phyloP scores from a whole-genome alignment of 1,284 basidiomycete genomes.

The Polyporus tsugae region DNA sequence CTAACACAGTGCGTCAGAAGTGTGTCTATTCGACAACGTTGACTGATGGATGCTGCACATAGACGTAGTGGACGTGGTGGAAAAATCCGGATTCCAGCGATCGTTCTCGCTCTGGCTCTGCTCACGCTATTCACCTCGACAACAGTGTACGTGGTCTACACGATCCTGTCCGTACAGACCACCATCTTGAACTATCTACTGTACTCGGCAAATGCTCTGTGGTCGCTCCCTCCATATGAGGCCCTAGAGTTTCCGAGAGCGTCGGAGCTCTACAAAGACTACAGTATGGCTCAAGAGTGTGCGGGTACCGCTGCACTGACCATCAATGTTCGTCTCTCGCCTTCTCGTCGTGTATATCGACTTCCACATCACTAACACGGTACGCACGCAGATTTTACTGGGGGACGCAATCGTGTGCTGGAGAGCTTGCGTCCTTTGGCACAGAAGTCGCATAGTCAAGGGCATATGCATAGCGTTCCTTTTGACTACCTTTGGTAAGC shows the following conservation, averaged over 20 bases:
- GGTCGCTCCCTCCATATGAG: background rate
- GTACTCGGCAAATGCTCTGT: background rate
- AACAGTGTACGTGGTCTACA: background rate
- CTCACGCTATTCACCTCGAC: background rate
- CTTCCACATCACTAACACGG: background rate
- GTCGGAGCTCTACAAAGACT: background rate
- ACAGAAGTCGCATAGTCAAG: background rate
- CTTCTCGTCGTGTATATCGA: too few species aligned
- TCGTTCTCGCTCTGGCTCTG: background rate
- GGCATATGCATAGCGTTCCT: background rate
- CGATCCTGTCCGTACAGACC: background rate
- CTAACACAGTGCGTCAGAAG: background rate
- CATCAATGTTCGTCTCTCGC: background rate
- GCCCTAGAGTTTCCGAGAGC: background rate
- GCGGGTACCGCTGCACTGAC: background rate
- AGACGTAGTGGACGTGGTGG: background rate
- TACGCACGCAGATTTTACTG: background rate
- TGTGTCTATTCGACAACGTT: background rate
- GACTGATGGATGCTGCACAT: background rate
- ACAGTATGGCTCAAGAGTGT: background rate
- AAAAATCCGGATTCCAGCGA: background rate
- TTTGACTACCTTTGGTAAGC: background rate
- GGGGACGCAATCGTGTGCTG: conserved; percentile 4
- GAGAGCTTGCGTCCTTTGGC: background rate
- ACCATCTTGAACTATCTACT: background rate